Percentiles rank a stretch among this genome's conserved stretches.
Evolutionary conservation across 495 filamentous ascomycete genomes (phyloP).

Genomic region (Xylaria acuta): DNA sequence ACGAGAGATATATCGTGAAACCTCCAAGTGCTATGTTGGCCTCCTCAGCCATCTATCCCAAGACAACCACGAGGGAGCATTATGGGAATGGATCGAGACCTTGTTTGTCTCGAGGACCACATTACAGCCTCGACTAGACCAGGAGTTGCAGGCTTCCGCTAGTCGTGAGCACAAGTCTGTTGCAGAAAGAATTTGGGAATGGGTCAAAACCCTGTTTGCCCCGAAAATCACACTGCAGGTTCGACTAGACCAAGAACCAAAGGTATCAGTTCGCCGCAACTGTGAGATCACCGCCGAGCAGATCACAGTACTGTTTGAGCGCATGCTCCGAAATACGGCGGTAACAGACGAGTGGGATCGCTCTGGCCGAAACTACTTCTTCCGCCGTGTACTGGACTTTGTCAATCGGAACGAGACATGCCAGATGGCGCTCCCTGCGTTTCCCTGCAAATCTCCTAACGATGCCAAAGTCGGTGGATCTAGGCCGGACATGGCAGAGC

Average conservation of each 20-base stretch:
- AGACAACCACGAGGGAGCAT: background rate
- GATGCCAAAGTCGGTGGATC: constrained; percentile 37
- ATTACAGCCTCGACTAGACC: background rate
- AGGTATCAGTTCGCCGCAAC: background rate
- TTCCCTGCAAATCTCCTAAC: constrained; percentile 46
- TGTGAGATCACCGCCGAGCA: constrained; percentile 23
- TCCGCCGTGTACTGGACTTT: constrained; percentile 35
- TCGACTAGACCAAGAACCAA: background rate
- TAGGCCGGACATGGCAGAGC: constrained; percentile 40
- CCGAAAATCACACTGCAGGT: background rate
- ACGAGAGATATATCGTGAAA: constrained; percentile 16
- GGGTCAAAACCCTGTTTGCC: background rate
- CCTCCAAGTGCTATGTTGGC: constrained; percentile 6
- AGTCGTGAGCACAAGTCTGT: background rate
- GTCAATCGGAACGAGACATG: constrained; percentile 35
- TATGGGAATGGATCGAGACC: constrained; percentile 16
- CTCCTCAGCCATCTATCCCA: background rate
- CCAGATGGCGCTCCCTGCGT: constrained; percentile 36
- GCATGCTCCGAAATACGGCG: constrained; percentile 32
- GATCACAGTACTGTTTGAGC: constrained; percentile 36
- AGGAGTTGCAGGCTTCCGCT: background rate
- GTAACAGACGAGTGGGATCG: constrained; percentile 33
- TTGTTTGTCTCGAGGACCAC: constrained; percentile 9
- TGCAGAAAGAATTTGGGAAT: constrained; percentile 5
- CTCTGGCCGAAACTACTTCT: constrained; percentile 34